Evolutionary conservation across 441 rosid genomes (phyloP).

Genomic region (Omphalea diandra): DNA sequence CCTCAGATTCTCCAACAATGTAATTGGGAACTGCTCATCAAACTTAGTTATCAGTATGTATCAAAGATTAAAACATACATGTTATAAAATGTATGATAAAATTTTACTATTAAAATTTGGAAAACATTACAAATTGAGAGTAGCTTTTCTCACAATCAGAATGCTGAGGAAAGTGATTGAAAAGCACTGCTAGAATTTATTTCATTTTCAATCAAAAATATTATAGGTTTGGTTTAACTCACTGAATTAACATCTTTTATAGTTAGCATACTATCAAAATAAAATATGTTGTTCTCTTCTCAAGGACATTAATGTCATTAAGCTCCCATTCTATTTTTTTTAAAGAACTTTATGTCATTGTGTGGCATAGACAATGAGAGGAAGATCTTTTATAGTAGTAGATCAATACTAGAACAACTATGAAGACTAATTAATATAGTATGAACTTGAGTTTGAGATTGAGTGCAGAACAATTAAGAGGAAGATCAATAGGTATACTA

Average conservation of each 20-base stretch:
- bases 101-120: not conserved
- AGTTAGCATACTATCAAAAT: not conserved
- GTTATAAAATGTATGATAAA: not conserved
- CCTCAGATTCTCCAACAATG: slow-evolving; percentile 48
- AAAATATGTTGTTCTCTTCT: not conserved
- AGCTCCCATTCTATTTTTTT: no score
- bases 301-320: no score
- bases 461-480: not conserved
- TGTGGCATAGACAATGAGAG: not conserved
- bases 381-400: not conserved
- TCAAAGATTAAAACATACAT: not conserved
- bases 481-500: not conserved
- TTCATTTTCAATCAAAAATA: not conserved
- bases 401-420: not conserved
- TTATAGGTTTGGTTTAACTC: no score
- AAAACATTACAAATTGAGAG: not conserved
- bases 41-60: slow-evolving; percentile 18
- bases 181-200: not conserved
- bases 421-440: not conserved
- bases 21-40: slow-evolving; percentile 41
- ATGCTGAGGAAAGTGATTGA: not conserved
- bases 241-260: not conserved
- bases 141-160: not conserved
- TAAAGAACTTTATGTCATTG: no score
- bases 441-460: not conserved